Evolutionary conservation across 2,329 filamentous ascomycete species (phyloP).

Genomic region (Niveomyces coronatus): DNA sequence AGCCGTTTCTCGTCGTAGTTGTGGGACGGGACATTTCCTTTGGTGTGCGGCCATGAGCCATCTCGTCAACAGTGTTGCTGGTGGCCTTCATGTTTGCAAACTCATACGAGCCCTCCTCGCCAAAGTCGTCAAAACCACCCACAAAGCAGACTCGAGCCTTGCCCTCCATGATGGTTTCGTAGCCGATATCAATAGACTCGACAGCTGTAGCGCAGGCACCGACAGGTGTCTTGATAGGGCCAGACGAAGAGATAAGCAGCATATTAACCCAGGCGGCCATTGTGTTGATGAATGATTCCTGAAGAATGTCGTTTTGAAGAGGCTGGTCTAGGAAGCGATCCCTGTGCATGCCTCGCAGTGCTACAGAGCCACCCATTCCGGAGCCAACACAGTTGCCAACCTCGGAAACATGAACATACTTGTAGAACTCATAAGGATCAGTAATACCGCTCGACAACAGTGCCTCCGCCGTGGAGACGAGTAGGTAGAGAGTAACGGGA

Average conservation of each 20-base stretch:
- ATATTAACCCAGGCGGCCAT: constrained; percentile 99
- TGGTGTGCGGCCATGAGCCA: constrained; percentile 88
- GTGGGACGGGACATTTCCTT: constrained; percentile 97
- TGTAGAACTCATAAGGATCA: constrained; percentile 98
- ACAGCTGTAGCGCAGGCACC: constrained; percentile 96
- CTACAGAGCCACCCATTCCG: constrained; percentile 89
- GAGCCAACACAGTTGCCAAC: constrained; percentile 98
- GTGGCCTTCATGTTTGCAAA: constrained; percentile 99
- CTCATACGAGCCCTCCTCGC: constrained; percentile 97
- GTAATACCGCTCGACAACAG: constrained; percentile 91
- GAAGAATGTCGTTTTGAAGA: constrained; percentile 95
- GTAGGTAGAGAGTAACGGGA: constrained; percentile 87
- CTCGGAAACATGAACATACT: constrained; percentile 96
- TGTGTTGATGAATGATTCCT: constrained; percentile 99
- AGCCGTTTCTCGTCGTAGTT: constrained; percentile 91
- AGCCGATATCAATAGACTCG: constrained; percentile 94
- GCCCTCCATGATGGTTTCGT: constrained; percentile 96
- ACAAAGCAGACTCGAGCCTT: constrained; percentile 97
- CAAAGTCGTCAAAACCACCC: constrained; percentile 98
- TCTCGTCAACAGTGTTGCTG: constrained; percentile 94
- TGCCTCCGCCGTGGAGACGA: constrained; percentile 87
- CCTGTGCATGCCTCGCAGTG: constrained; percentile 95
- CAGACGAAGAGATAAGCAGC: constrained; percentile 91
- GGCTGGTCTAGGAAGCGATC: constrained; percentile 95
- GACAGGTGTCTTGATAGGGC: constrained; percentile 96